These are phyloP conservation scores for barley (Hordeum vulgare) DNA, from an alignment of 176 grass and related monocot species.

Conservation along the genomic window DNA sequence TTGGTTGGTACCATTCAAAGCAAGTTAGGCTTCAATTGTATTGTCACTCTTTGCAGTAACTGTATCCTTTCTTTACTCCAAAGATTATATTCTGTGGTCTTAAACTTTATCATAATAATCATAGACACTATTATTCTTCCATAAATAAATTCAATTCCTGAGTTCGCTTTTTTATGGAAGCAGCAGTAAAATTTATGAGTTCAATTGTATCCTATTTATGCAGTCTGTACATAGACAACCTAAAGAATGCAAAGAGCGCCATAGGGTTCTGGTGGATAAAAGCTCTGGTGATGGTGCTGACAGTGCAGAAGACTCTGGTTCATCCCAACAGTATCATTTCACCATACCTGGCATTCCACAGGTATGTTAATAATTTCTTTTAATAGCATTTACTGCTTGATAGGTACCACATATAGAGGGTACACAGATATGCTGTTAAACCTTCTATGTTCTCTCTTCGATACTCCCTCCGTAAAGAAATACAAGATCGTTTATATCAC, in stretches of 20 bases:
- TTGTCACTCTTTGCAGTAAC: neutral
- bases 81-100: neutral
- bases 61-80: neutral
- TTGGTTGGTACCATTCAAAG: neutral
- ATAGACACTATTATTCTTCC: neutral
- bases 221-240: conserved; percentile 79
- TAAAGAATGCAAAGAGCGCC: conserved; percentile 88
- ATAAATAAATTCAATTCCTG: neutral
- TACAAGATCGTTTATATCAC: no score
- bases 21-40: conserved; percentile 11
- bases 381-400: conserved; percentile 4
- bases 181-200: neutral
- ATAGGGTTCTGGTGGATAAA: conserved; percentile 81
- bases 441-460: neutral
- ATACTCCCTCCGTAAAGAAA: neutral
- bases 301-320: conserved; percentile 93
- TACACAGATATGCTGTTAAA: conserved; percentile 10
- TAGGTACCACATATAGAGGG: neutral
- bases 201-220: conserved; percentile 17
- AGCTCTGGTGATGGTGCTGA: conserved; percentile 84
- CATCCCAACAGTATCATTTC: conserved; percentile 81
- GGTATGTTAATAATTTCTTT: conserved; percentile 24
- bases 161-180: neutral
- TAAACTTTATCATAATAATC: neutral
- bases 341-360: conserved; percentile 53